Base-by-base conservation (phyloP, 2,329 filamentous ascomycete species). In the Aureobasidium zeae region DNA sequence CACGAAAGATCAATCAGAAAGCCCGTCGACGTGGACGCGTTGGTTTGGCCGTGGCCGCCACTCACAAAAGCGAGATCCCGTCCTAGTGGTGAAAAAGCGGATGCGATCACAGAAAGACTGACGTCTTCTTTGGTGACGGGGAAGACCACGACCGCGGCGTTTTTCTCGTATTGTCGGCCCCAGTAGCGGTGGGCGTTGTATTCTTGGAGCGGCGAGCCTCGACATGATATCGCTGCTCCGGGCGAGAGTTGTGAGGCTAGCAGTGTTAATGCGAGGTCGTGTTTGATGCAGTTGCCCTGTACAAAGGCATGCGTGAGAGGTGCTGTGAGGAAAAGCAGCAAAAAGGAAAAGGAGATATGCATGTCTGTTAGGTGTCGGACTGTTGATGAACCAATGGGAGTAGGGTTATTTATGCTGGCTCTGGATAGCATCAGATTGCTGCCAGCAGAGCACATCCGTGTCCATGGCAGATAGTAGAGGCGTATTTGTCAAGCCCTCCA, bases 21-120 rank as follows among this genome's bases (percentile, higher is more conserved):
- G 11, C 45, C 45, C 11, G 48, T 37, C 4, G 48, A 20, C n/a
- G 38, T 38, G 12, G 37, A 38, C 2, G 48, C 48, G 16, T 49
- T 49, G 19, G 48, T 49, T 33, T 49, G 48, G 8, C 48, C 48
- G 33, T 49, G 44, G 15, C 35, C 48, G n/a, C 48, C 48, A 17
- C 44, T 29, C 5, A 49, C 47, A 20, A 45, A 47, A 9, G 48
- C 44, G 13, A 49, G 32, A 17, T 49, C 35, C 9, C 25, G 26
- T 13, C 48, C 48, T 9, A 45, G 31, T 28, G 15, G 31, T 11
- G 37, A 44, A 17, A 28, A 36, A n/a, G 36, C 22, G 13, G 45
- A 34, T 9, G 45, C 45, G 6, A 32, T 33, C 3, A 49, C 48
- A 10, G 48, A 30, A 24, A 22, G 17, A 12, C 33, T 37, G 21